Percentiles rank a stretch among this genome's conserved stretches.
phyloP scores from a whole-genome alignment of 768 basidiomycete genomes.

The Mycena pura region DNA sequence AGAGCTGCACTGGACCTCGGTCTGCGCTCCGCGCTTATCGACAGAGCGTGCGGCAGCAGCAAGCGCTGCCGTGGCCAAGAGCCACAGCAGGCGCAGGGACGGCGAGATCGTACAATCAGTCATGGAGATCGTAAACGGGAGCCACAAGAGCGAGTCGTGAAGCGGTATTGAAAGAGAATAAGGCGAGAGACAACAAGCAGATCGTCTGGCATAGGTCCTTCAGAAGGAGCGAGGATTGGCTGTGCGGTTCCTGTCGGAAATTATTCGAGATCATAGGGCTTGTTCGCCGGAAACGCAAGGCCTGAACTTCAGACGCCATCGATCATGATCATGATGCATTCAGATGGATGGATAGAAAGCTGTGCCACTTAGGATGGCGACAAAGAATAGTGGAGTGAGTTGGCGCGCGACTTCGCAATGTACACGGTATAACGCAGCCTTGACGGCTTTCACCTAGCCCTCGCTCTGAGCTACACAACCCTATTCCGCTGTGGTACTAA shows the following conservation, averaged over 20 bases:
- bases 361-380: no score
- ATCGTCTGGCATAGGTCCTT: no score
- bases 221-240: conserved; percentile 8
- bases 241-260: conserved; percentile 1
- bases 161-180: background rate
- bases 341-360: no score
- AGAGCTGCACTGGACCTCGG: conserved; percentile 35
- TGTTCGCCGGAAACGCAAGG: background rate
- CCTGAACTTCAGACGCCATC: no score
- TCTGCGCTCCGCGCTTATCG: conserved; percentile 10
- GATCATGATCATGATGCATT: no score
- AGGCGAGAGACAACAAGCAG: conserved; percentile 9
- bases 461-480: no score
- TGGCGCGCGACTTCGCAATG: no score
- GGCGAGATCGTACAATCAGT: background rate
- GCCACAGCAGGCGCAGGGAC: conserved; percentile 5
- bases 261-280: conserved; percentile 8
- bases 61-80: background rate
- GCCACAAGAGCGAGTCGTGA: conserved; percentile 5
- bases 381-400: no score
- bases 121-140: conserved; percentile 9
- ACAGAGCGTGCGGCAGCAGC: background rate
- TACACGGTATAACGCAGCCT: no score
- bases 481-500: no score
- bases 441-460: no score